A percentile compares a stretch with the other conserved stretches of the same genome.
Conservation (phyloP, 441 rosid genomes). For the Francoa sonchifolia region DNA sequence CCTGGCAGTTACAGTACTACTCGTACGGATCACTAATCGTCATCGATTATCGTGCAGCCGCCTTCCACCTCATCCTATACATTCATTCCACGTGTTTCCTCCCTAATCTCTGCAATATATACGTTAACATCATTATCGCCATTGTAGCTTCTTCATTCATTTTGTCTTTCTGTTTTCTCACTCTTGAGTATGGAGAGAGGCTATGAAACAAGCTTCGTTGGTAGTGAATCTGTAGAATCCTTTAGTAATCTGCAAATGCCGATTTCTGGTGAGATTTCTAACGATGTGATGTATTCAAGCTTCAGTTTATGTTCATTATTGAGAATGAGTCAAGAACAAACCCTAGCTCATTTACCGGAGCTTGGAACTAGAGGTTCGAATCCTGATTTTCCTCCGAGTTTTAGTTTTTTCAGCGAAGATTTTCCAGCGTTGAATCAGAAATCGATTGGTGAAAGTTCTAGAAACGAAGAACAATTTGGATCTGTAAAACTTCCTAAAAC, state of each 20-base stretch:
- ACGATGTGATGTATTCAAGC: constrained; percentile 11
- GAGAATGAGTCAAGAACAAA: not conserved
- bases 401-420: not conserved
- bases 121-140: no score
- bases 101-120: no score
- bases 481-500: not conserved
- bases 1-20: no score
- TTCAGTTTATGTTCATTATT: constrained; percentile 13
- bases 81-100: no score
- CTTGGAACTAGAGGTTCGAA: not conserved
- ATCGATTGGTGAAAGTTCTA: no score
- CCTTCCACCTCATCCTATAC: no score
- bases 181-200: constrained; percentile 17
- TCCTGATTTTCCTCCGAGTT: not conserved
- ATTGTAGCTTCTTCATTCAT: no score
- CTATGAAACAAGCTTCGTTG: constrained; percentile 1
- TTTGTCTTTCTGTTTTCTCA: not conserved
- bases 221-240: no score
- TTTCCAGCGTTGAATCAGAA: not conserved
- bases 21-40: no score
- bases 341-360: not conserved
- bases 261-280: not conserved
- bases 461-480: no score
- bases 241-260: no score
- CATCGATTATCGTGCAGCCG: no score